These are phyloP conservation scores for Solanum chilense DNA, from an alignment of 257 asterid genomes.

Conservation along the genomic window DNA sequence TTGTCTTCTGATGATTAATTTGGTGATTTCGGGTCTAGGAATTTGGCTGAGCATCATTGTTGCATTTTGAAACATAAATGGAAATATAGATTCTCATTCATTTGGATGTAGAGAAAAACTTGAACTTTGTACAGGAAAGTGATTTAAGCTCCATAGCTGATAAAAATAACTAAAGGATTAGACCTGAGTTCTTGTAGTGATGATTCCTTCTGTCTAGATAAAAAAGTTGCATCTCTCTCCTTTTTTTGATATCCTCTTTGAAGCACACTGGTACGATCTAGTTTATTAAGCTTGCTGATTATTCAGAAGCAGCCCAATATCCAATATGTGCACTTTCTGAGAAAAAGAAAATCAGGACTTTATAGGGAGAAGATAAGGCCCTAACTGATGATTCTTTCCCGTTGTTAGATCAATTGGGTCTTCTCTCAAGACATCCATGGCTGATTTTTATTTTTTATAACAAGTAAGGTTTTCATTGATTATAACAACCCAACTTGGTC, in stretches of 20 bases:
- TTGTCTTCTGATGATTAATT: not conserved
- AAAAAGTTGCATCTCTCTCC: not conserved
- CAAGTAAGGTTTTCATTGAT: no score
- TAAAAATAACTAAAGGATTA: not conserved
- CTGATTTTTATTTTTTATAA: accelerated
- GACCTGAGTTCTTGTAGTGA: not conserved
- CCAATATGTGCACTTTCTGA: not conserved
- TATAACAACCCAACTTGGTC: no score
- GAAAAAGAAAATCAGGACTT: not conserved
- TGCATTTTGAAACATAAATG: not conserved
- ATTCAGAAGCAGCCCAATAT: not conserved
- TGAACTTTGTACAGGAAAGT: not conserved
- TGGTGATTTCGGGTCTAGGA: not conserved
- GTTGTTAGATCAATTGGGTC: not conserved
- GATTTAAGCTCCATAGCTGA: not conserved
- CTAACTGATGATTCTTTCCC: not conserved
- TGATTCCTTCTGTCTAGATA: not conserved
- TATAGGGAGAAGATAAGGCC: not conserved
- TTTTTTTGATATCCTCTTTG: not conserved
- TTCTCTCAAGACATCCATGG: not conserved
- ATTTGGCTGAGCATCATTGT: not conserved
- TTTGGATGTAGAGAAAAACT: not conserved
- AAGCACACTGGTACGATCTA: not conserved
- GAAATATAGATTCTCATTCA: slow-evolving; percentile 56
- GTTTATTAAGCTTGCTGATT: not conserved